These are phyloP conservation scores for Periconia sp. DNA, from an alignment of 2,329 filamentous ascomycete species.

Conservation along the genomic window DNA sequence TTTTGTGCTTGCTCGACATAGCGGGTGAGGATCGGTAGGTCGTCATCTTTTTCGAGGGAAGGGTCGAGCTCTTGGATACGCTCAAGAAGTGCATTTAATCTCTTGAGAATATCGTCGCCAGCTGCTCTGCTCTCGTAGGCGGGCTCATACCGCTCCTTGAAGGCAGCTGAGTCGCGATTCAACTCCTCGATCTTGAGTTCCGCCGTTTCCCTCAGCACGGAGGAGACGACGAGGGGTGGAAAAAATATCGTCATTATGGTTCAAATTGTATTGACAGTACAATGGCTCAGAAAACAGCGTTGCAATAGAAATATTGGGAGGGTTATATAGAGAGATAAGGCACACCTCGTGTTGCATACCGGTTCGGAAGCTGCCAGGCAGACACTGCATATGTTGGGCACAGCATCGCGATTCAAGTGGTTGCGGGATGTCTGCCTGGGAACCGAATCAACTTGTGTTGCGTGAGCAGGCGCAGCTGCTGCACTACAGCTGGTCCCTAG, in stretches of 20 bases:
- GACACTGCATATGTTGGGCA: too few species aligned
- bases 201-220: slow-evolving; percentile 26
- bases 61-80: slow-evolving; percentile 44
- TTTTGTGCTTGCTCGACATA: slow-evolving; percentile 61
- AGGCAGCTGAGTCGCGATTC: slow-evolving; percentile 57
- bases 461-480: too few species aligned
- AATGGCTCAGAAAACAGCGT: too few species aligned
- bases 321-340: too few species aligned
- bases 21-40: slow-evolving; percentile 54
- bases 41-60: slow-evolving; percentile 37
- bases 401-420: too few species aligned
- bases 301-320: too few species aligned
- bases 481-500: too few species aligned
- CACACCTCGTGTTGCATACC: too few species aligned
- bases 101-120: slow-evolving; percentile 32
- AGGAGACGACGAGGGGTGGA: slow-evolving; percentile 18
- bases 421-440: too few species aligned
- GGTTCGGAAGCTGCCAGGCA: too few species aligned
- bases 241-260: slow-evolving; percentile 13
- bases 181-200: slow-evolving; percentile 62
- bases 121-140: slow-evolving; percentile 31
- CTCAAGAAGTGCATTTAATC: slow-evolving; percentile 44
- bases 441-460: too few species aligned
- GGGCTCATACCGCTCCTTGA: slow-evolving; percentile 53
- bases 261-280: too few species aligned